Evolutionary conservation across 2,329 filamentous ascomycete species (phyloP), one percentile per base, ranked within the genome.

Genomic region (Epichloe baconii): DNA sequence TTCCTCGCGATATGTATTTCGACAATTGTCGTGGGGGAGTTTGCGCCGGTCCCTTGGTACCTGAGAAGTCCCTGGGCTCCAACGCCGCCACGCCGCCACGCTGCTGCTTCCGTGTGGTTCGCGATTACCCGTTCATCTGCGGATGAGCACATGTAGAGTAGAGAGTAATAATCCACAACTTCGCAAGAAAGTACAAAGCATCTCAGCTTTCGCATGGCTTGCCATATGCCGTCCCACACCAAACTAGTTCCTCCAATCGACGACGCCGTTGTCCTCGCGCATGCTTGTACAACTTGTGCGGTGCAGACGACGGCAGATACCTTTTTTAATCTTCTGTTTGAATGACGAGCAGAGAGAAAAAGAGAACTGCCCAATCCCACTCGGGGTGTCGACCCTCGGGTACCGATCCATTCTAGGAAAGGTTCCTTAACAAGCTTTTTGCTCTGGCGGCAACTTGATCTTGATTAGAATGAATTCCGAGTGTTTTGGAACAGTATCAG

Each of bases 151-250:
- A 4, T 31, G 21, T n/a, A 34, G 42, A 31, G 12, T 15, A 6
- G 19, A n/a, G 42, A 4, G 21, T 15, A 34, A 21, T 21, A 8
- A 26, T 26, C 12, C 44, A 26, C 23, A 26, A 26, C 23, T 26
- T 26, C 7, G 8, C 23, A 26, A n/a, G n/a, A n/a, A n/a, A 2
- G 7, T 8, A 26, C 23, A 8, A 26, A 26, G 23, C 23, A 26
- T 26, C 23, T 26, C 23, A 26, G 48, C 53, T 54, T 54, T 47
- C 26, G 21, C 21, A 41, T 23, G 40, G 48, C 38, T 21, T 37
- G 35, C n/a, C 42, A 36, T 31, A 36, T 21, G 44, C 19, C 49
- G 44, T 51, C 26, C 23, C 49, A 36, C 43, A 35, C 35, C 35
- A 38, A 5, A 35, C n/a, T 35, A 42, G 12, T 21, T 38, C 31